Evolutionary conservation across 2,329 filamentous ascomycete genomes (phyloP).

Genomic region (Clarireedia hainanense): DNA sequence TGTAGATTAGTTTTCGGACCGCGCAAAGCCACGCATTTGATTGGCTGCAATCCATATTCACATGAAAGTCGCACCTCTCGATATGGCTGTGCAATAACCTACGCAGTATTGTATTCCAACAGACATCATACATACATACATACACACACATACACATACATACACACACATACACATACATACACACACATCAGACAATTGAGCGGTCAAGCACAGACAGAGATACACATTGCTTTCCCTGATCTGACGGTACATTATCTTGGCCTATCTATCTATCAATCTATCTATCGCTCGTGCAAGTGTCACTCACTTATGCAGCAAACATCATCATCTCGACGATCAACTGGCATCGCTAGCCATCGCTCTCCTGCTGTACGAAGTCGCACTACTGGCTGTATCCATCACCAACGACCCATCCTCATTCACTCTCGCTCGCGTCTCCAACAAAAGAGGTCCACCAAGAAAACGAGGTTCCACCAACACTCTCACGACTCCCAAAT

Average conservation of each 20-base stretch:
- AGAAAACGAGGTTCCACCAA: background rate
- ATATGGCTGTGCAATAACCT: background rate
- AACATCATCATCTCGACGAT: too few relatives aligned
- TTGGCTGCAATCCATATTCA: background rate
- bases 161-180: too few relatives aligned
- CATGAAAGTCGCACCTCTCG: background rate
- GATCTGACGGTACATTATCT: background rate
- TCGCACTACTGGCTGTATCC: too few relatives aligned
- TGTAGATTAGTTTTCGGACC: background rate
- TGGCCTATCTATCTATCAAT: background rate
- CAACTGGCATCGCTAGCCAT: too few relatives aligned
- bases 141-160: background rate
- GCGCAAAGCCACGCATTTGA: background rate
- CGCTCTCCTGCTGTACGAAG: background rate
- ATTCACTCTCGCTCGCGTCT: too few relatives aligned
- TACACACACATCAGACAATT: background rate
- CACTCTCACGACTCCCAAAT: background rate
- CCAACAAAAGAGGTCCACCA: too few relatives aligned
- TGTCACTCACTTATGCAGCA: too few relatives aligned
- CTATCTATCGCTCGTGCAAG: background rate
- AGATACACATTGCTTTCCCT: too few relatives aligned
- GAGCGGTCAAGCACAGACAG: constrained; percentile 3
- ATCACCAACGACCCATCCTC: too few relatives aligned
- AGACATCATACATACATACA: background rate
- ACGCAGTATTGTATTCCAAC: too few relatives aligned